A percentile compares a stretch with the other conserved stretches of the same genome.
Conservation (phyloP, 2,329 filamentous ascomycete species). For the Raffaelea albimanens region DNA sequence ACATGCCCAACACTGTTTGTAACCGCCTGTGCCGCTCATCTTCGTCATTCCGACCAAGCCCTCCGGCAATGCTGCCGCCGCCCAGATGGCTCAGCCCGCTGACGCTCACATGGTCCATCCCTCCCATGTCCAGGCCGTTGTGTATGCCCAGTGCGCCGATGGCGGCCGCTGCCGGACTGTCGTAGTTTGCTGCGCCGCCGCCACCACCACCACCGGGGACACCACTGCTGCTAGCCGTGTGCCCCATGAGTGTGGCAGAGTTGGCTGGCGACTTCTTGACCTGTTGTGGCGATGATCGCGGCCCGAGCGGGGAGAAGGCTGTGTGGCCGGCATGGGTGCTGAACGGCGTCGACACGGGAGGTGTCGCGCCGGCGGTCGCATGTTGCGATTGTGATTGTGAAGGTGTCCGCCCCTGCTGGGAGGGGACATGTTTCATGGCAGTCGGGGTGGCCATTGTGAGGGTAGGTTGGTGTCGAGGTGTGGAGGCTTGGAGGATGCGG, state of each 20-base stretch:
- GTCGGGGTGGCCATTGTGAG: constrained; percentile 40
- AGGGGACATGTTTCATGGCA: constrained; percentile 38
- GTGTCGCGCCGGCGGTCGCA: constrained; percentile 46
- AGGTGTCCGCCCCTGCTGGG: constrained; percentile 41
- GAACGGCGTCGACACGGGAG: constrained; percentile 59
- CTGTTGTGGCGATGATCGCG: constrained; percentile 53
- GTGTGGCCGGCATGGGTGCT: constrained; percentile 37
- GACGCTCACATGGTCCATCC: constrained; percentile 40
- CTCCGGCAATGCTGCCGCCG: constrained; percentile 18
- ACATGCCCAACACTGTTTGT: constrained; percentile 38
- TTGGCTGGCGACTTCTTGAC: constrained; percentile 55
- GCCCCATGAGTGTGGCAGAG: constrained; percentile 36
- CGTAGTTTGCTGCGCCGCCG: constrained; percentile 44
- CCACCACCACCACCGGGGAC: not conserved
- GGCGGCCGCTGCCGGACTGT: constrained; percentile 55
- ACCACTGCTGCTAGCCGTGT: constrained; percentile 22
- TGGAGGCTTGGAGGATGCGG: not conserved
- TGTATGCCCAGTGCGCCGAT: constrained; percentile 47
- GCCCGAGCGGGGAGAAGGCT: constrained; percentile 50
- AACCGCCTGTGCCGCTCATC: constrained; percentile 47
- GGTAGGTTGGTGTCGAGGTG: not conserved
- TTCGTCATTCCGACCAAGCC: constrained; percentile 23
- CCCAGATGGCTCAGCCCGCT: constrained; percentile 33
- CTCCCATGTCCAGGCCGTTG: constrained; percentile 37
- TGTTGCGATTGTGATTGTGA: constrained; percentile 29